A percentile compares a stretch with the other conserved stretches of the same genome.
Evolutionary conservation across 805 yeast species (phyloP).

Genomic region (Novakomyces olei): DNA sequence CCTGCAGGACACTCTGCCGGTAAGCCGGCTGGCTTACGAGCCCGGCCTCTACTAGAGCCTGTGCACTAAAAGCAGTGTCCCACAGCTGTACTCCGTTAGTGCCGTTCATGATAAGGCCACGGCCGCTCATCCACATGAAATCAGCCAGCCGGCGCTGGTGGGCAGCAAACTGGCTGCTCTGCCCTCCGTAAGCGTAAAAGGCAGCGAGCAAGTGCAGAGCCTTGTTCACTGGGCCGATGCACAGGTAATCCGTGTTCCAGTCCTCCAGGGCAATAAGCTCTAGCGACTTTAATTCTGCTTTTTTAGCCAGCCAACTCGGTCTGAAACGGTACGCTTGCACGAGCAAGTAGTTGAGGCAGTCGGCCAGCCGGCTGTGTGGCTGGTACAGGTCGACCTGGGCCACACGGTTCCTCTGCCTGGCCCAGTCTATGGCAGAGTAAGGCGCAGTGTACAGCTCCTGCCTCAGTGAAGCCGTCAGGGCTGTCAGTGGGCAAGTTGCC

Average conservation of each 20-base stretch:
- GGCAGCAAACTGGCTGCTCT: constrained; percentile 36
- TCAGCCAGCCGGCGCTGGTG: constrained; percentile 46
- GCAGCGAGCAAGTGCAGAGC: constrained; percentile 64
- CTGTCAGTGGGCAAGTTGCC: constrained; percentile 26
- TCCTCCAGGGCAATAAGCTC: constrained; percentile 52
- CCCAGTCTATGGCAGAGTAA: constrained; percentile 45
- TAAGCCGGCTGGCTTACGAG: constrained; percentile 48
- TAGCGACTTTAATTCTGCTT: constrained; percentile 31
- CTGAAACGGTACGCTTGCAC: too few species aligned
- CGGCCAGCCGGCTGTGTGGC: constrained; percentile 58
- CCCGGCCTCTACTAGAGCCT: constrained; percentile 60
- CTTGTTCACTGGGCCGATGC: constrained; percentile 85
- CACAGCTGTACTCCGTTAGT: constrained; percentile 95
- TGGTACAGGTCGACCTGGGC: constrained; percentile 85
- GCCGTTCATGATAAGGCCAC: constrained; percentile 86
- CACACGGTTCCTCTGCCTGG: constrained; percentile 53
- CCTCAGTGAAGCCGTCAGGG: constrained; percentile 44
- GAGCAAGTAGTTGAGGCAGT: constrained; percentile 42
- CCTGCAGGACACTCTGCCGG: constrained; percentile 36
- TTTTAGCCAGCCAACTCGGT: constrained; percentile 46
- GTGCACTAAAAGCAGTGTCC: constrained; percentile 86
- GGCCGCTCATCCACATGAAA: constrained; percentile 60
- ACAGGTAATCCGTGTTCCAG: constrained; percentile 52
- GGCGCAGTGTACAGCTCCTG: constrained; percentile 52
- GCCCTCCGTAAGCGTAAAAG: constrained; percentile 43